Evolutionary conservation across 2,329 filamentous ascomycete genomes (phyloP).

Genomic region (Pseudogymnoascus sp.): DNA sequence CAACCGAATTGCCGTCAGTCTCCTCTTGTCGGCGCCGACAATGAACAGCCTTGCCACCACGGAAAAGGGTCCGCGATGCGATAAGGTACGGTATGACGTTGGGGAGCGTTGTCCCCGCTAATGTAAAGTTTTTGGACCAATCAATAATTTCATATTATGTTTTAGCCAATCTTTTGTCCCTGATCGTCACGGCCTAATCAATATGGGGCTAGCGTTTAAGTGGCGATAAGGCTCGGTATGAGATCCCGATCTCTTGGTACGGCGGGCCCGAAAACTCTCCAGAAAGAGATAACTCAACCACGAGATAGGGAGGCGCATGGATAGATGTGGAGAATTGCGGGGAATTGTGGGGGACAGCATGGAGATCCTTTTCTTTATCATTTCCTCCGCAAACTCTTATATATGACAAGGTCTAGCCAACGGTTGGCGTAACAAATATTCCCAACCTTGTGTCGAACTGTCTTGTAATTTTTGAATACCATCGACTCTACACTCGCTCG

Average conservation of each 20-base stretch:
- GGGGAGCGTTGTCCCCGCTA: neutral
- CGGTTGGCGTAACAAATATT: slow-evolving; percentile 1
- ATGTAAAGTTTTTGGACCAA: neutral
- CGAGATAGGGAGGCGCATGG: slow-evolving; percentile 2
- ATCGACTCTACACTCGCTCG: neutral
- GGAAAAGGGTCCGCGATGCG: neutral
- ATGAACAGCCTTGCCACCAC: neutral
- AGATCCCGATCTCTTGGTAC: slow-evolving; percentile 3
- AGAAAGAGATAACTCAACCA: neutral
- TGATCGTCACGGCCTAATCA: neutral
- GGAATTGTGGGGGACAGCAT: slow-evolving; percentile 1
- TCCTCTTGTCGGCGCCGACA: neutral
- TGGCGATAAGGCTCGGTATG: slow-evolving; percentile 3
- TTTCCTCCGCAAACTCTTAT: slow-evolving; percentile 3
- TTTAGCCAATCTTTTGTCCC: slow-evolving; percentile 1
- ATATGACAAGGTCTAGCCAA: neutral
- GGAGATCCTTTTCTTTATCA: neutral
- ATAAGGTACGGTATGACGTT: slow-evolving; percentile 1
- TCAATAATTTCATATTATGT: neutral
- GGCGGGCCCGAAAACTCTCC: neutral
- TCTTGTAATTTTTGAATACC: neutral
- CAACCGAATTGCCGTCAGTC: neutral
- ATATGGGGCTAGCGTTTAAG: neutral
- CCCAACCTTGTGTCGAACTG: neutral
- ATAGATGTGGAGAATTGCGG: neutral